Percentiles rank a stretch among this genome's conserved stretches.
Conservation (phyloP, 1,139 yeast genomes). For the Pichia cactophila region DNA sequence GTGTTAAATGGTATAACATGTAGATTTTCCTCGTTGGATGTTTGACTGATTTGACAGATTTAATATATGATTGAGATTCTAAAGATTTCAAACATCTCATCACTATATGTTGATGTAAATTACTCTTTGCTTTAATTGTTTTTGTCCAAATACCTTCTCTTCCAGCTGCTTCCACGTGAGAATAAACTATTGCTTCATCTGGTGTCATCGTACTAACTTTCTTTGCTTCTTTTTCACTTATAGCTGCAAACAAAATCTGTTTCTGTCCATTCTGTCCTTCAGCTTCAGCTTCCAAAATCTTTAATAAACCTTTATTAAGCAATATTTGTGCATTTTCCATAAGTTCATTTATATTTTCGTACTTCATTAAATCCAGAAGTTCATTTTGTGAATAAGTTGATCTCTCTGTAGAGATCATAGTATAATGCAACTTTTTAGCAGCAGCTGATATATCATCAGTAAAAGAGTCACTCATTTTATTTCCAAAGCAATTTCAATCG, state of each 20-base stretch:
- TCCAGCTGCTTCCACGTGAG: slow-evolving; percentile 86
- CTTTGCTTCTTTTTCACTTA: slow-evolving; percentile 56
- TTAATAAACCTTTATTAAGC: slow-evolving; percentile 56
- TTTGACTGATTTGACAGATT: slow-evolving; percentile 85
- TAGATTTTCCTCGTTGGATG: slow-evolving; percentile 95
- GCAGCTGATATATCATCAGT: slow-evolving; percentile 25
- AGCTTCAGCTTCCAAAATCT: slow-evolving; percentile 51
- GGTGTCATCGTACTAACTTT: slow-evolving; percentile 68
- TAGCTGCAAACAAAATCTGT: slow-evolving; percentile 63
- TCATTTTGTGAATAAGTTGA: slow-evolving; percentile 53
- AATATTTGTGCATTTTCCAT: slow-evolving; percentile 60
- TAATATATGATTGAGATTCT: slow-evolving; percentile 79
- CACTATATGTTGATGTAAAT: slow-evolving; percentile 88
- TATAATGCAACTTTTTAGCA: slow-evolving; percentile 49
- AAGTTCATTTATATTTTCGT: slow-evolving; percentile 33
- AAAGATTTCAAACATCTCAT: slow-evolving; percentile 74
- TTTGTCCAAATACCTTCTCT: slow-evolving; percentile 97
- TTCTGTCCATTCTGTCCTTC: slow-evolving; percentile 47
- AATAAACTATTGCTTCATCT: slow-evolving; percentile 89
- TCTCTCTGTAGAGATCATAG: slow-evolving; percentile 47
- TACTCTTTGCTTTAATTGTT: slow-evolving; percentile 83
- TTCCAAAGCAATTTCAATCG: no score
- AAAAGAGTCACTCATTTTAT: slow-evolving; percentile 8
- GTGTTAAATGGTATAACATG: slow-evolving; percentile 89
- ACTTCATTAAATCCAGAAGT: slow-evolving; percentile 37